A percentile compares a stretch with the other conserved stretches of the same genome.
phyloP scores from a whole-genome alignment of 768 basidiomycete species.

The Zangia roseola region DNA sequence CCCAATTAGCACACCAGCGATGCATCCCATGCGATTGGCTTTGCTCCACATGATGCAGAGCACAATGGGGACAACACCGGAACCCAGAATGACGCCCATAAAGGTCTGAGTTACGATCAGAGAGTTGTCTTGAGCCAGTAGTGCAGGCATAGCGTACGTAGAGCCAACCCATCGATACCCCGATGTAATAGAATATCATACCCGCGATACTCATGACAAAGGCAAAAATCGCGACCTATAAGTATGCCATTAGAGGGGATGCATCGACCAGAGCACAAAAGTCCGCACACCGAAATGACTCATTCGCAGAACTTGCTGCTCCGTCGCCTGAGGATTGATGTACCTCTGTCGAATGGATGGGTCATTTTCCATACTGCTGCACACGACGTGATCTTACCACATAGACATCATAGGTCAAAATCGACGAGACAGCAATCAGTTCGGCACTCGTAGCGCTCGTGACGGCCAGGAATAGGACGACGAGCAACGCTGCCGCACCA shows the following conservation, averaged over 20 bases:
- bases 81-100: slow-evolving; percentile 86
- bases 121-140: not conserved
- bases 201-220: slow-evolving; percentile 82
- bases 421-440: slow-evolving; percentile 83
- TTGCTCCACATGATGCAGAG: slow-evolving; percentile 81
- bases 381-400: slow-evolving; percentile 43
- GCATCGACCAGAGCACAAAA: not conserved
- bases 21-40: slow-evolving; percentile 84
- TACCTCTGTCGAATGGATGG: slow-evolving; percentile 50
- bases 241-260: not conserved
- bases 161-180: slow-evolving; percentile 92
- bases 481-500: slow-evolving; percentile 75
- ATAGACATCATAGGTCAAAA: slow-evolving; percentile 86
- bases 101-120: slow-evolving; percentile 55
- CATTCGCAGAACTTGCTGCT: slow-evolving; percentile 64
- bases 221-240: slow-evolving; percentile 65
- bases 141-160: slow-evolving; percentile 53
- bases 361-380: not conserved
- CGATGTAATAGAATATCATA: slow-evolving; percentile 85
- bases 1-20: slow-evolving; percentile 69
- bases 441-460: slow-evolving; percentile 87
- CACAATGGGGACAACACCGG: slow-evolving; percentile 84
- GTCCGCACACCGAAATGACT: slow-evolving; percentile 61
- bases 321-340: slow-evolving; percentile 79
- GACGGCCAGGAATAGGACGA: slow-evolving; percentile 85